These are phyloP conservation scores for Martensiomyces pterosporus DNA, from an alignment of 192 early-diverging fungal genomes.

Conservation along the genomic window DNA sequence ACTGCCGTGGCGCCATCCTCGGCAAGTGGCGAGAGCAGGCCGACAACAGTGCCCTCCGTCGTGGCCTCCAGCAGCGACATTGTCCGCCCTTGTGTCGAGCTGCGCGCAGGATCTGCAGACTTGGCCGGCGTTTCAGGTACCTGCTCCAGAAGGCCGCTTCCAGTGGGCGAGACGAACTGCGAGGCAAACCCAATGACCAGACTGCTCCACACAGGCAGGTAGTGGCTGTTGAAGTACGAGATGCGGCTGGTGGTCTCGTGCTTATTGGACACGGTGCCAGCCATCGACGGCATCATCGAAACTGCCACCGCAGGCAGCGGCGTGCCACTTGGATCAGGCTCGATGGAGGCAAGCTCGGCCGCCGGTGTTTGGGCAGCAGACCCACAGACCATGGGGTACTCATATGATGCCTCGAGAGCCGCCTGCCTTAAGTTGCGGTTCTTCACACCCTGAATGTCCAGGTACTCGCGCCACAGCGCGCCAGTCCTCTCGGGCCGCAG, in stretches of 20 bases:
- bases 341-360: not conserved
- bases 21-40: slow-evolving; percentile 33
- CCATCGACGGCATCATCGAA: not conserved
- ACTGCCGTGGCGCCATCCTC: too few species aligned
- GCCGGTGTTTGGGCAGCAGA: not conserved
- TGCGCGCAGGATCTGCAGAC: not conserved
- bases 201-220: slow-evolving; percentile 45
- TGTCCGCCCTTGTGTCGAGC: slow-evolving; percentile 12
- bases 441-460: slow-evolving; percentile 40
- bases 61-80: slow-evolving; percentile 46
- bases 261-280: not conserved
- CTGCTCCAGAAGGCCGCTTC: slow-evolving; percentile 36
- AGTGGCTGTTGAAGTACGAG: slow-evolving; percentile 29
- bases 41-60: slow-evolving; percentile 42
- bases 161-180: slow-evolving; percentile 48
- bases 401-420: slow-evolving; percentile 19
- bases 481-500: slow-evolving; percentile 20
- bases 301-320: slow-evolving; percentile 6
- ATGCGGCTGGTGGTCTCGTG: slow-evolving; percentile 7
- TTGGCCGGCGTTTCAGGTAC: not conserved
- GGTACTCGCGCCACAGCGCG: slow-evolving; percentile 36
- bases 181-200: slow-evolving; percentile 46
- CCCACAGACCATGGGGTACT: slow-evolving; percentile 7
- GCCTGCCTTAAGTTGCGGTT: slow-evolving; percentile 17
- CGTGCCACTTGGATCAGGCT: slow-evolving; percentile 10